A percentile compares a stretch with the other conserved stretches of the same genome.
Evolutionary conservation across 2,329 filamentous ascomycete species (phyloP).

Genomic region (Celoporthe dispersa): DNA sequence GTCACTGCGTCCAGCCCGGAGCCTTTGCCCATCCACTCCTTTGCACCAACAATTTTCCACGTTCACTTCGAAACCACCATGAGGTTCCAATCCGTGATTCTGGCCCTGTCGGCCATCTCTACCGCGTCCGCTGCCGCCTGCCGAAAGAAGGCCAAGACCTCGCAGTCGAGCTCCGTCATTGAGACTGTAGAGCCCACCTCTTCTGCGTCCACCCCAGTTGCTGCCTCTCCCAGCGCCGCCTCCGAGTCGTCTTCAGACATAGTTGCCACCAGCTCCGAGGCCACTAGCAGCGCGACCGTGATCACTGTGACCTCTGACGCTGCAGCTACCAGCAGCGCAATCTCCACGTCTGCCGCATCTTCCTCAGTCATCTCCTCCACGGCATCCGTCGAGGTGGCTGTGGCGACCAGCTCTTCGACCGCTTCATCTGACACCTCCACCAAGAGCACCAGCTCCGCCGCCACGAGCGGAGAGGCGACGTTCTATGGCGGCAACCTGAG

Average conservation of each 20-base stretch:
- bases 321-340: not conserved
- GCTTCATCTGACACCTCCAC: not conserved
- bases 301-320: not conserved
- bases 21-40: conserved; percentile 1
- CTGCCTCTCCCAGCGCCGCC: not conserved
- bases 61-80: conserved; percentile 17
- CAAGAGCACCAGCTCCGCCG: conserved; percentile 10
- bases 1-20: not conserved
- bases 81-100: conserved; percentile 24
- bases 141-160: conserved; percentile 11
- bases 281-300: not conserved
- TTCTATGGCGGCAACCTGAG: conserved; percentile 60
- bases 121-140: conserved; percentile 16
- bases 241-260: not conserved
- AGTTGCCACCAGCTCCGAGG: not conserved
- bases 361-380: conserved; percentile 4
- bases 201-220: not conserved
- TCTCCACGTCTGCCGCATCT: conserved; percentile 4
- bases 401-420: not conserved
- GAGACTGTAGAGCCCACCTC: not conserved
- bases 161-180: not conserved
- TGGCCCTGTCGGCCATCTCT: conserved; percentile 22
- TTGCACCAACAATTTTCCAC: not conserved
- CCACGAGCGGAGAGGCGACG: conserved; percentile 48
- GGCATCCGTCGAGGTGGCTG: not conserved